Conservation (phyloP, 2,329 filamentous ascomycete genomes). For the Cercospora berteroae region DNA sequence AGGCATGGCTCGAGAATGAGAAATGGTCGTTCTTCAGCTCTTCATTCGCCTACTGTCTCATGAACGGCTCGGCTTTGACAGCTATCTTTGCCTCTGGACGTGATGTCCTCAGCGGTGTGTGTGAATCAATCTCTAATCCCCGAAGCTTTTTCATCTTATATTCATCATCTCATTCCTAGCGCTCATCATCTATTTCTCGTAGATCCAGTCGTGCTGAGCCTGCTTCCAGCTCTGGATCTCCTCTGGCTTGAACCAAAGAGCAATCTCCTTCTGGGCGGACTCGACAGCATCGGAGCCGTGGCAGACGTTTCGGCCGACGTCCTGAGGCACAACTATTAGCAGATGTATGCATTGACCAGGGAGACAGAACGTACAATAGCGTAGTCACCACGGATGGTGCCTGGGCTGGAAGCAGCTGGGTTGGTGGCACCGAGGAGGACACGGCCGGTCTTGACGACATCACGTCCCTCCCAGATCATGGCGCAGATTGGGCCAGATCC, state of each 20-base stretch:
- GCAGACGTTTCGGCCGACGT: slow-evolving; percentile 97
- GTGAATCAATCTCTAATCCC: not conserved
- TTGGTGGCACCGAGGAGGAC: slow-evolving; percentile 98
- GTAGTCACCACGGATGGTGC: slow-evolving; percentile 96
- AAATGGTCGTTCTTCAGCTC: not conserved
- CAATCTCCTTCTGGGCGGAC: slow-evolving; percentile 99
- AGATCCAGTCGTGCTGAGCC: slow-evolving; percentile 88
- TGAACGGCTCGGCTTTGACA: not conserved
- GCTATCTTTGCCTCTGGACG: not conserved
- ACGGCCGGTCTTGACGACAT: slow-evolving; percentile 98
- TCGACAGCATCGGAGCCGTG: slow-evolving; percentile 99
- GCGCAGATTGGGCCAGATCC: slow-evolving; percentile 92
- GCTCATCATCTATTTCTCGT: slow-evolving; percentile 68
- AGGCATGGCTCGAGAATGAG: too few species aligned
- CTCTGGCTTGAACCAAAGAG: slow-evolving; percentile 91
- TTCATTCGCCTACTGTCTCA: not conserved
- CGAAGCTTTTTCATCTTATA: not conserved
- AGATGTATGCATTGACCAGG: not conserved
- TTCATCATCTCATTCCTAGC: slow-evolving; percentile 4
- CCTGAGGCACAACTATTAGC: slow-evolving; percentile 39
- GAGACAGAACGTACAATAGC: slow-evolving; percentile 58
- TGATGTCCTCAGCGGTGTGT: not conserved
- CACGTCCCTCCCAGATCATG: slow-evolving; percentile 99
- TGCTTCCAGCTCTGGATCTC: slow-evolving; percentile 85
- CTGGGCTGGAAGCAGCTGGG: slow-evolving; percentile 88